Conservation (phyloP, 2,329 filamentous ascomycete species). For the Diaporthe batatas region DNA sequence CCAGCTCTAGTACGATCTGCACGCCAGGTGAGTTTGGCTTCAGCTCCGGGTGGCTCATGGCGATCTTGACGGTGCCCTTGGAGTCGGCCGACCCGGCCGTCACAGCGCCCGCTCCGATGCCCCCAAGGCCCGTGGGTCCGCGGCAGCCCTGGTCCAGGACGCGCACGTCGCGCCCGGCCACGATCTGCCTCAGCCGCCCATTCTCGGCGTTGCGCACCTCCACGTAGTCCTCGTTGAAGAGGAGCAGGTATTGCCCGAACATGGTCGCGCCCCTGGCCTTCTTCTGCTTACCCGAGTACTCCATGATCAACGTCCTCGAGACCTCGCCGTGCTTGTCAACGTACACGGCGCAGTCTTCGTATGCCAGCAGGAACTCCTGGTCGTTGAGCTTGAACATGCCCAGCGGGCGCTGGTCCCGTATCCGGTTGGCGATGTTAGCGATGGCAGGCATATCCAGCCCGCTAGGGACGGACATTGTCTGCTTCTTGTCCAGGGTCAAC, state of each 20-base stretch:
- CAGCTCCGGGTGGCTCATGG: conserved; percentile 93
- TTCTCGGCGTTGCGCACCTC: conserved; percentile 98
- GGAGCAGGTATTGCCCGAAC: conserved; percentile 89
- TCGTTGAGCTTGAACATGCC: conserved; percentile 97
- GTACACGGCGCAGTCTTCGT: conserved; percentile 96
- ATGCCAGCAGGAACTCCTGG: conserved; percentile 91
- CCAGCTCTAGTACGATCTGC: conserved; percentile 91
- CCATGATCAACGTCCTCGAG: conserved; percentile 94
- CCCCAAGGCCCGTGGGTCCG: conserved; percentile 66
- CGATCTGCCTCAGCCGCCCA: conserved; percentile 91
- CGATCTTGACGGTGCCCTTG: conserved; percentile 89
- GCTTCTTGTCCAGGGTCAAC: conserved; percentile 96
- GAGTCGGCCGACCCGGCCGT: conserved; percentile 54
- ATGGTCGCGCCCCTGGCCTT: conserved; percentile 87
- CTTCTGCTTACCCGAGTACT: conserved; percentile 91
- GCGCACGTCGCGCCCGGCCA: conserved; percentile 89
- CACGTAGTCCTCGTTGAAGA: conserved; percentile 97
- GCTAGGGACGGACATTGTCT: conserved; percentile 87
- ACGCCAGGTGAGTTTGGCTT: conserved; percentile 67
- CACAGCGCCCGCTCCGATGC: conserved; percentile 41
- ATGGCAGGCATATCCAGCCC: conserved; percentile 85
- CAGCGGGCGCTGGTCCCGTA: conserved; percentile 85
- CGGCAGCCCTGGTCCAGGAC: conserved; percentile 88
- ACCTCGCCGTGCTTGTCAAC: conserved; percentile 99
- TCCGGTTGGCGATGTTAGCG: conserved; percentile 85